Percentiles rank a stretch among this genome's conserved stretches.
phyloP scores from a whole-genome alignment of 495 filamentous ascomycete species.

The Melanomma pulvis-pyrius region DNA sequence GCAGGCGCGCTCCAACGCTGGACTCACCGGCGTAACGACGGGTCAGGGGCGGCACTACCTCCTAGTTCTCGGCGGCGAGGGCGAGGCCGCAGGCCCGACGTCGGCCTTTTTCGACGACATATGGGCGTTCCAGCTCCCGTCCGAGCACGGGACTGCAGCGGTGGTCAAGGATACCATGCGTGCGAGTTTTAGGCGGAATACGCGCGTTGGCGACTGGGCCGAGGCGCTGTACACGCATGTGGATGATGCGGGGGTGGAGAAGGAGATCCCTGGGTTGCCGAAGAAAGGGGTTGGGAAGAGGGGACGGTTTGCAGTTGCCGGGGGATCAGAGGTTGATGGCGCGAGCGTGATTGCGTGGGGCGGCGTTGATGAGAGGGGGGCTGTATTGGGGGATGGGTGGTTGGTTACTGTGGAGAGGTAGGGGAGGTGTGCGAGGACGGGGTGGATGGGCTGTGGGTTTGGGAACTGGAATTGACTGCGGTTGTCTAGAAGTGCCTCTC shows the following conservation, averaged over 20 bases:
- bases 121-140: conserved; percentile 50
- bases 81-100: not conserved
- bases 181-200: conserved; percentile 34
- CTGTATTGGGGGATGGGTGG: conserved; percentile 43
- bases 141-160: conserved; percentile 55
- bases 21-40: conserved; percentile 38
- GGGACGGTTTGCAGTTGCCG: conserved; percentile 36
- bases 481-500: too few relatives aligned
- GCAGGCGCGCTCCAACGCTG: conserved; percentile 28
- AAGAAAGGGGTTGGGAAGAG: conserved; percentile 32
- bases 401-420: conserved; percentile 43
- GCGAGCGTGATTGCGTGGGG: conserved; percentile 45
- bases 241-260: conserved; percentile 35
- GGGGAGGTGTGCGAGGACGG: not conserved
- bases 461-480: too few relatives aligned
- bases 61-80: conserved; percentile 37
- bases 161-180: conserved; percentile 53
- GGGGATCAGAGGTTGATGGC: conserved; percentile 44
- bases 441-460: not conserved
- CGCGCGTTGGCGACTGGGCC: conserved; percentile 52
- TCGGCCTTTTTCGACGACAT: conserved; percentile 39
- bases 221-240: conserved; percentile 46
- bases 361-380: conserved; percentile 36
- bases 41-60: conserved; percentile 46
- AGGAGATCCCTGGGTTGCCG: conserved; percentile 32